Percentiles rank a stretch among this genome's conserved stretches.
Conservation (phyloP, 2,329 filamentous ascomycete species). For the Alternaria longipes region DNA sequence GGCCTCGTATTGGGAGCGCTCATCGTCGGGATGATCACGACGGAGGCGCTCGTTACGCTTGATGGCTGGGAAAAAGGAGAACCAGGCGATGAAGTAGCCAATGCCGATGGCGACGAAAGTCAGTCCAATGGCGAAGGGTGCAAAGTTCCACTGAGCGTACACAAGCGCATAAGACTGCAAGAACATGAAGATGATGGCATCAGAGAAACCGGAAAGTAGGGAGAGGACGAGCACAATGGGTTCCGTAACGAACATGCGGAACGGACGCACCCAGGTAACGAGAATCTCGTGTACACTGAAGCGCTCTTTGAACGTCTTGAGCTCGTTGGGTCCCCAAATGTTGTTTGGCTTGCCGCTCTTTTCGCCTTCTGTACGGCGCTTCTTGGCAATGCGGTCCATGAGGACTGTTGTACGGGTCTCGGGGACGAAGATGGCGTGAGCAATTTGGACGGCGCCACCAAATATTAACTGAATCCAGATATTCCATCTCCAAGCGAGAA, state of each 20-base stretch:
- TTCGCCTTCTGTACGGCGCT: constrained; percentile 69
- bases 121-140: constrained; percentile 65
- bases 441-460: constrained; percentile 72
- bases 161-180: constrained; percentile 76
- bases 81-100: constrained; percentile 72
- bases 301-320: constrained; percentile 54
- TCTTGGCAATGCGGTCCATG: constrained; percentile 82
- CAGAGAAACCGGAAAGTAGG: constrained; percentile 77
- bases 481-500: constrained; percentile 77
- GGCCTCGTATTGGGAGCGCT: constrained; percentile 54
- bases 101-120: constrained; percentile 67
- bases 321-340: constrained; percentile 78
- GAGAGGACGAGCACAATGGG: constrained; percentile 77
- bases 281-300: constrained; percentile 53
- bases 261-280: constrained; percentile 67
- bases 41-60: constrained; percentile 50
- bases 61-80: constrained; percentile 66
- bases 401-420: constrained; percentile 81
- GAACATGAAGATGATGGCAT: constrained; percentile 82
- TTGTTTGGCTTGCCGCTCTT: constrained; percentile 68
- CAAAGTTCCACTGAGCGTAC: constrained; percentile 73
- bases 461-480: constrained; percentile 91
- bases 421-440: constrained; percentile 75
- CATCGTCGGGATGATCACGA: constrained; percentile 38
- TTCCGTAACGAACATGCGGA: constrained; percentile 78